phyloP scores from a whole-genome alignment of 495 filamentous ascomycete species.

The Hypoxylon cercidicola region DNA sequence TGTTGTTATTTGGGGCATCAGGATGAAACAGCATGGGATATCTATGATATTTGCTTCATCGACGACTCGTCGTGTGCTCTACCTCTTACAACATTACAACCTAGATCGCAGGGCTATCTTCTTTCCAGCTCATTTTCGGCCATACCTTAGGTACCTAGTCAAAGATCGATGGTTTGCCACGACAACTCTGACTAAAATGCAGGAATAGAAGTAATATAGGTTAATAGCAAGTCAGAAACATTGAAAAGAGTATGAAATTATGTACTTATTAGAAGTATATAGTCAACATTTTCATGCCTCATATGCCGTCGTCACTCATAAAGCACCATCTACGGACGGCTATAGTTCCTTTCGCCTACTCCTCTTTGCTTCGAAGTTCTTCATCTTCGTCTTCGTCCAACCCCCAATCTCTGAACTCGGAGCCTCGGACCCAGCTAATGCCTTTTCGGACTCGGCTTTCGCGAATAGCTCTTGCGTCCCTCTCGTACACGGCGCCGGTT shows the following conservation, averaged over 20 bases:
- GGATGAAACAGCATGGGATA: no score
- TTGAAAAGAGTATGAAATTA: not conserved
- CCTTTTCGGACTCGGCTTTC: slow-evolving; percentile 76
- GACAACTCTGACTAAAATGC: no score
- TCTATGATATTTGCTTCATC: no score
- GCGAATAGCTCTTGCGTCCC: slow-evolving; percentile 71
- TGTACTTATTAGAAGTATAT: slow-evolving; percentile 4
- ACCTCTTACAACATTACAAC: no score
- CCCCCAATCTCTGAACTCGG: slow-evolving; percentile 60
- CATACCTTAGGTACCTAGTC: no score
- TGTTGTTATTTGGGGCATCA: no score
- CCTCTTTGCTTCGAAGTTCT: slow-evolving; percentile 42
- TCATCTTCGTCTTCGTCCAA: slow-evolving; percentile 50
- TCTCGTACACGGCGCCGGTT: slow-evolving; percentile 81
- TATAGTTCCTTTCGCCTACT: slow-evolving; percentile 6
- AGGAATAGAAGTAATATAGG: no score
- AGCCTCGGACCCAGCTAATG: slow-evolving; percentile 76
- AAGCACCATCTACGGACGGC: not conserved
- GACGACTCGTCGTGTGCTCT: no score
- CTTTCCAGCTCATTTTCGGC: no score
- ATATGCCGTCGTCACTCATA: not conserved
- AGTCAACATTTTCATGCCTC: slow-evolving; percentile 5
- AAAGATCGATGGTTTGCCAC: no score
- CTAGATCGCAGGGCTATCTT: no score
- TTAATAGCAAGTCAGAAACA: no score